Evolutionary conservation across 345 rosid species (phyloP).

Genomic region (Schrenkiella parvula): DNA sequence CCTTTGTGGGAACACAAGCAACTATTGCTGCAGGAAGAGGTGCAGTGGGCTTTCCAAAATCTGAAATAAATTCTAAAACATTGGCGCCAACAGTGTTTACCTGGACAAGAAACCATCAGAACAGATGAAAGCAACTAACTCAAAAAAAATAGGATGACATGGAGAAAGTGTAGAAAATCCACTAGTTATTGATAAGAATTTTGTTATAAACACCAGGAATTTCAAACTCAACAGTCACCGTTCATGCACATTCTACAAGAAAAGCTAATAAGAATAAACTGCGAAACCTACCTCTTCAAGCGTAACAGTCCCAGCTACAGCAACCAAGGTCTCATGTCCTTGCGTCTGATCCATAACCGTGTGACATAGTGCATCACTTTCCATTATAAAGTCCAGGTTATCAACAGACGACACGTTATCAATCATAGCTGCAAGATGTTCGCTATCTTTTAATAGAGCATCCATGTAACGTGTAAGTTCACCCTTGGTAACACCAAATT

Average conservation of each 20-base stretch:
- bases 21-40: constrained; percentile 97
- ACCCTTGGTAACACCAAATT: constrained; percentile 97
- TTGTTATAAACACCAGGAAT: neutral
- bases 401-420: constrained; percentile 98
- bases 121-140: neutral
- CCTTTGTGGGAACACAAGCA: constrained; percentile 91
- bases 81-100: constrained; percentile 90
- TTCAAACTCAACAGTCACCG: neutral
- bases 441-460: constrained; percentile 95
- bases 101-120: constrained; percentile 37
- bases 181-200: neutral
- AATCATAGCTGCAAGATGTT: constrained; percentile 96
- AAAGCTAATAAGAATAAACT: neutral
- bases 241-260: neutral
- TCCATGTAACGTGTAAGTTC: constrained; percentile 97
- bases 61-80: constrained; percentile 85
- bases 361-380: constrained; percentile 96
- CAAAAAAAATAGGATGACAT: neutral
- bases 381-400: constrained; percentile 97
- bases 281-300: constrained; percentile 75
- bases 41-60: constrained; percentile 88
- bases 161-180: neutral
- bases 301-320: constrained; percentile 81
- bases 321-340: constrained; percentile 89
- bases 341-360: constrained; percentile 97